Evolutionary conservation across 345 rosid species (phyloP).

Genomic region (Eucalyptus sp.): DNA sequence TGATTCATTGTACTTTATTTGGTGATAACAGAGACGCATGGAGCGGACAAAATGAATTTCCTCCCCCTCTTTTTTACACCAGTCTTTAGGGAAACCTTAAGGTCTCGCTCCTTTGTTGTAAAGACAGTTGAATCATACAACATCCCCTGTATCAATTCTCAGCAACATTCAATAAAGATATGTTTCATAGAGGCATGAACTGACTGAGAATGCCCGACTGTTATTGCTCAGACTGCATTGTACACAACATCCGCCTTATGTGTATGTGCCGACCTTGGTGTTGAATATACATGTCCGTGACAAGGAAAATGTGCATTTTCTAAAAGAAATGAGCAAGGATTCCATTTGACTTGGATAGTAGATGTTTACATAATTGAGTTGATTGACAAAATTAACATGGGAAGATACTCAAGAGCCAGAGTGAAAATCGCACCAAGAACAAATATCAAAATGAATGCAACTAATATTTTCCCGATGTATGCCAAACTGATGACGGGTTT

Average conservation of each 20-base stretch:
- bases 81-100: neutral
- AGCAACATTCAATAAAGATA: neutral
- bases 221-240: neutral
- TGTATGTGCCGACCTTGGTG: neutral
- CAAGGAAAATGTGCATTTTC: neutral
- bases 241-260: fast-evolving
- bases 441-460: constrained; percentile 60
- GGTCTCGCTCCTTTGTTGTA: neutral
- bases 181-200: neutral
- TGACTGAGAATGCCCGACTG: neutral
- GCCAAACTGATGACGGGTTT: neutral
- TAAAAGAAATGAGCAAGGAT: neutral
- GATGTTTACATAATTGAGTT: constrained; percentile 25
- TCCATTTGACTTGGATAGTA: neutral
- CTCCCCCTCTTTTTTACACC: neutral
- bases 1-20: neutral
- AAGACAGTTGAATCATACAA: neutral
- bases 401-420: constrained; percentile 72
- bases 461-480: constrained; percentile 43
- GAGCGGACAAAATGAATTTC: neutral
- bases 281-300: neutral
- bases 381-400: constrained; percentile 29
- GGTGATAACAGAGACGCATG: neutral
- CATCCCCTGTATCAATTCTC: neutral
- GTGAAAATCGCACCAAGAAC: constrained; percentile 55